Conservation (phyloP, 768 basidiomycete species). For the Scleroderma citrinum region DNA sequence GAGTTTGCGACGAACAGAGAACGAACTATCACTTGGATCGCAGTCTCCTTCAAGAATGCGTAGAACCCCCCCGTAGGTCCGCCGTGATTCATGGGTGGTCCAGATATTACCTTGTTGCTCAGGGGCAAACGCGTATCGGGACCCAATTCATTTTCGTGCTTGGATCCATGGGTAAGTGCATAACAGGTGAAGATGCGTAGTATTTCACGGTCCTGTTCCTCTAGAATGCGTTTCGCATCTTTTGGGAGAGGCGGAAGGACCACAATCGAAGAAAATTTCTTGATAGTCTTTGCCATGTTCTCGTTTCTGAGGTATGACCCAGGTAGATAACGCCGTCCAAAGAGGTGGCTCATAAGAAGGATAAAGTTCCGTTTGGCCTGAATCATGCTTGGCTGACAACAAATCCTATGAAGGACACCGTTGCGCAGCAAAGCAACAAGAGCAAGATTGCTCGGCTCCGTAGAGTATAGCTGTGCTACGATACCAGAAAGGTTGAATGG, state of each 20-base stretch:
- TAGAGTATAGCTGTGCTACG: constrained; percentile 53
- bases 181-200: constrained; percentile 52
- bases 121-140: constrained; percentile 45
- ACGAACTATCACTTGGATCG: constrained; percentile 38
- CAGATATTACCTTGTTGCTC: constrained; percentile 28
- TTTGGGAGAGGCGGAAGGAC: constrained; percentile 46
- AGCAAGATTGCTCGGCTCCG: constrained; percentile 68
- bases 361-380: constrained; percentile 47
- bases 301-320: constrained; percentile 34
- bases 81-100: constrained; percentile 2
- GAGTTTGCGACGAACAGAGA: constrained; percentile 66
- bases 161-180: constrained; percentile 42
- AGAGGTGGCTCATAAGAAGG: constrained; percentile 56
- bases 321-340: constrained; percentile 54
- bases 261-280: constrained; percentile 50
- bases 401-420: constrained; percentile 56
- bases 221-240: constrained; percentile 36
- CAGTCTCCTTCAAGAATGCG: constrained; percentile 32
- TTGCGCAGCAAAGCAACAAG: constrained; percentile 50
- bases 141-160: constrained; percentile 34
- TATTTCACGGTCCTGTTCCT: constrained; percentile 43
- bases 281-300: constrained; percentile 30
- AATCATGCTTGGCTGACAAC: constrained; percentile 33
- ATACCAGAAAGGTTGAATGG: constrained; percentile 54
- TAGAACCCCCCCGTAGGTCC: constrained; percentile 24